Base-by-base conservation (phyloP, 345 rosid species). In the Syzygium grande region DNA sequence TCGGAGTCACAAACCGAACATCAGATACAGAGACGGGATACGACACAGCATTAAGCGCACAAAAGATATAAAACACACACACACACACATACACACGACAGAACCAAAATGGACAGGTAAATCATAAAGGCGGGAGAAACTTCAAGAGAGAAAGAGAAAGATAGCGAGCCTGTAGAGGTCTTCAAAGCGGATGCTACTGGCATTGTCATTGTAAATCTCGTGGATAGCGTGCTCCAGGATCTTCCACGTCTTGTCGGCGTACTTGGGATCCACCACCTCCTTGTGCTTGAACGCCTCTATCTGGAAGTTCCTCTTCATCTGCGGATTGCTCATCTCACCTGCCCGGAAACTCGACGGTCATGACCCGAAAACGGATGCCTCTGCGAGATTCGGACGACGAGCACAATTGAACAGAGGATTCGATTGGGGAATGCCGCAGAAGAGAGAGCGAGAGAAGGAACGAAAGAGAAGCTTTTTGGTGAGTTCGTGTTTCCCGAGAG, bases 141-240 rank as follows among this genome's bases (percentile, higher is more conserved):
- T 49, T 27, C 38, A 29, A 29, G 77, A 61, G 34, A 59, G 23
- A 23, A 29, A 34, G 27, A 25, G 80, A 84, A 49, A 51, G 29
- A 23, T 14, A 43, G 46, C 34, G 65, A 49, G 73, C 98, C 99
- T 96, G 90, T 96, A 96, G 84, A 98, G 99, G 92, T 98, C 99
- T 88, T 98, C 99, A 85, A 96, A 96, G 52, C 96, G 93, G 87
- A 96, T 98, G 84, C 99, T 95, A 86, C 98, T 96, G 63, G 98
- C 98, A 65, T 96, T 97, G 87, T 96, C 99, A 91, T 96, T 98
- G 91, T 98, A 96, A 95, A 98, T 98, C 94, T 96, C 97, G 84
- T 94, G 98, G 86, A 96, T 98, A 84, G 99, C 99, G 90, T 95
- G 99, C 90, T 98, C 99, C 22, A 98, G 96, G 89, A 95, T 93